These are phyloP conservation scores for Aspergillus leporis DNA, from an alignment of 495 filamentous ascomycete species.

Conservation along the genomic window DNA sequence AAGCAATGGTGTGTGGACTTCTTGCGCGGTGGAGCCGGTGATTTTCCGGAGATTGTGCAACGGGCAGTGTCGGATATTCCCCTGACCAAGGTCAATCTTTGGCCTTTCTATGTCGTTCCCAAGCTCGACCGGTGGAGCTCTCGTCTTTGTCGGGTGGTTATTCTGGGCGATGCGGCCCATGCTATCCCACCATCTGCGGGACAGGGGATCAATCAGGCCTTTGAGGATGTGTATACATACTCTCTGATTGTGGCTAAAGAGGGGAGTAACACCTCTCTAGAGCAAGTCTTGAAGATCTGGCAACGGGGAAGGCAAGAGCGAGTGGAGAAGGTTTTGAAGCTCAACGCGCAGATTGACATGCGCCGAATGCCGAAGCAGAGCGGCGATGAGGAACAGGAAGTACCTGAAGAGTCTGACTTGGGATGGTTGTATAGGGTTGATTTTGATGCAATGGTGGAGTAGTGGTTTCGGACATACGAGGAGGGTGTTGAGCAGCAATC, in stretches of 20 bases:
- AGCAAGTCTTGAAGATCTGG: slow-evolving; percentile 26
- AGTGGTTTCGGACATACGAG: slow-evolving; percentile 17
- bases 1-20: slow-evolving; percentile 39
- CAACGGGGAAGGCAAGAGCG: slow-evolving; percentile 33
- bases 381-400: slow-evolving; percentile 19
- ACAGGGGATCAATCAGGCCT: slow-evolving; percentile 44
- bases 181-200: slow-evolving; percentile 48
- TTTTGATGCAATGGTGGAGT: slow-evolving; percentile 29
- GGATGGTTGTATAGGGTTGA: slow-evolving; percentile 34
- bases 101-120: slow-evolving; percentile 46
- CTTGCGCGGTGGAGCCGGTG: slow-evolving; percentile 25
- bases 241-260: slow-evolving; percentile 16
- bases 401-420: slow-evolving; percentile 33
- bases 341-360: slow-evolving; percentile 35
- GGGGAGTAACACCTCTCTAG: slow-evolving; percentile 14
- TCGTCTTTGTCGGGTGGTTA: slow-evolving; percentile 28
- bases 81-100: slow-evolving; percentile 31
- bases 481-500: no score
- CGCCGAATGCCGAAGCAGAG: slow-evolving; percentile 29
- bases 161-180: slow-evolving; percentile 51
- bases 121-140: slow-evolving; percentile 41
- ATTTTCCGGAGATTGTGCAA: slow-evolving; percentile 38
- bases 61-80: slow-evolving; percentile 33
- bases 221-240: slow-evolving; percentile 41
- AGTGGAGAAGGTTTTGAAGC: slow-evolving; percentile 29